These are phyloP conservation scores for Magnolia changhungtana DNA, from an alignment of 164 flowering plant species.

Conservation along the genomic window DNA sequence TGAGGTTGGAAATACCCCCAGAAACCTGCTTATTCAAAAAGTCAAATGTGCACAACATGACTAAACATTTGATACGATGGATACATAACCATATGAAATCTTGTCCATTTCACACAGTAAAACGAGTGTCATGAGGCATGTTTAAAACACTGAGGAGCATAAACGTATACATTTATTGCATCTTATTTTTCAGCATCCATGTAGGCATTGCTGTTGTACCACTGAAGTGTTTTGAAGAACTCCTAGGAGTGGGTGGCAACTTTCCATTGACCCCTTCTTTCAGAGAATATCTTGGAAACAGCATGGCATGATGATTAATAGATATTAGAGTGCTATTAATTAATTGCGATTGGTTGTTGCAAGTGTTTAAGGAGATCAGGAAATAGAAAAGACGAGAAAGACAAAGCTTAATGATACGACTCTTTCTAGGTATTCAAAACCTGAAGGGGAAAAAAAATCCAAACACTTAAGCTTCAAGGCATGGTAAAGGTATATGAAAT, in stretches of 20 bases:
- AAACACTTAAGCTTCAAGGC: too few species aligned
- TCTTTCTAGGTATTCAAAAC: neutral
- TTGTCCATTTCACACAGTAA: neutral
- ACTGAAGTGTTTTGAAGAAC: slow-evolving; percentile 75
- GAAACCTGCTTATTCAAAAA: slow-evolving; percentile 49
- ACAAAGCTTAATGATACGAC: neutral
- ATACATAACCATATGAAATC: neutral
- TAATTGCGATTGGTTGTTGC: neutral
- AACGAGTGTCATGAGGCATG: neutral
- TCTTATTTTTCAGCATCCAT: slow-evolving; percentile 93
- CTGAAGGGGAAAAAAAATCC: too few species aligned
- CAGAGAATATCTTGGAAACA: slow-evolving; percentile 66
- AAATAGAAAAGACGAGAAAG: too few species aligned
- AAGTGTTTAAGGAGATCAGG: neutral
- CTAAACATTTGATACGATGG: neutral
- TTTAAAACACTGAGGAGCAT: neutral
- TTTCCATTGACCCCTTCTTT: slow-evolving; percentile 92
- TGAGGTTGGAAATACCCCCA: slow-evolving; percentile 92
- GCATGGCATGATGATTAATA: neutral
- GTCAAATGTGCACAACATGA: neutral
- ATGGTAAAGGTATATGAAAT: neutral
- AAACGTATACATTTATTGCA: slow-evolving; percentile 86
- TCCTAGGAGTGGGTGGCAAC: slow-evolving; percentile 89
- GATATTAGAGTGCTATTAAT: neutral
- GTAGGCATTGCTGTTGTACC: slow-evolving; percentile 83